Evolutionary conservation across 352 stramenopile species (phyloP).

Genomic region (Pythium vanterpoolii): DNA sequence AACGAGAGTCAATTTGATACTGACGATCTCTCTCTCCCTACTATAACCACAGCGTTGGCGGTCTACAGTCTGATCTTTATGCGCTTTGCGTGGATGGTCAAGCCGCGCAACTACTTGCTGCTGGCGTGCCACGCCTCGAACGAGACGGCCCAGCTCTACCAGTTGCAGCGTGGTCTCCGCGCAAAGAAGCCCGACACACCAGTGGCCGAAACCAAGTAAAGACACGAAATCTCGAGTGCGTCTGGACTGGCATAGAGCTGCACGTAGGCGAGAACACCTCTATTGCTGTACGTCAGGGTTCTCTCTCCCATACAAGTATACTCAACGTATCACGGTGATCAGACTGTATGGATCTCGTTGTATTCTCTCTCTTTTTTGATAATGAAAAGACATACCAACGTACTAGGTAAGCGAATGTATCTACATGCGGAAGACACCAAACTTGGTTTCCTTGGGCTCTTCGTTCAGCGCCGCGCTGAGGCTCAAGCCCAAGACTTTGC

Average conservation of each 20-base stretch:
- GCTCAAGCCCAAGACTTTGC: constrained; percentile 80
- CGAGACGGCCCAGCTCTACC: constrained; percentile 78
- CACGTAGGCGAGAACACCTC: background rate
- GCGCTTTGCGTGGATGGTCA: constrained; percentile 87
- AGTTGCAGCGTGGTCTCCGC: constrained; percentile 63
- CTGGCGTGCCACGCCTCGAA: constrained; percentile 84
- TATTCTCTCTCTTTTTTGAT: no score
- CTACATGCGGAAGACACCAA: constrained; percentile 97
- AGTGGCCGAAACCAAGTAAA: constrained; percentile 23
- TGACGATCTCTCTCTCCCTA: constrained; percentile 2
- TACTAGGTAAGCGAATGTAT: no score
- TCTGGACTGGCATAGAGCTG: background rate
- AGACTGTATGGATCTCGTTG: no score
- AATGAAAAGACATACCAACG: no score
- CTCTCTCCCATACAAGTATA: no score
- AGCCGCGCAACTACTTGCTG: constrained; percentile 86
- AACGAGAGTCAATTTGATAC: constrained; percentile 3
- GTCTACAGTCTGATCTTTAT: constrained; percentile 89
- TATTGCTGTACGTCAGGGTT: background rate
- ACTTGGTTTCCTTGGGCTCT: constrained; percentile 83
- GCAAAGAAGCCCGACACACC: constrained; percentile 36
- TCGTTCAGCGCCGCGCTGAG: constrained; percentile 74
- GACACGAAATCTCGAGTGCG: background rate
- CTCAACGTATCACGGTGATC: no score
- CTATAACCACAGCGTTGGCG: constrained; percentile 51